These are phyloP conservation scores for Candida stauntonica DNA, from an alignment of 805 yeast species.

Conservation along the genomic window DNA sequence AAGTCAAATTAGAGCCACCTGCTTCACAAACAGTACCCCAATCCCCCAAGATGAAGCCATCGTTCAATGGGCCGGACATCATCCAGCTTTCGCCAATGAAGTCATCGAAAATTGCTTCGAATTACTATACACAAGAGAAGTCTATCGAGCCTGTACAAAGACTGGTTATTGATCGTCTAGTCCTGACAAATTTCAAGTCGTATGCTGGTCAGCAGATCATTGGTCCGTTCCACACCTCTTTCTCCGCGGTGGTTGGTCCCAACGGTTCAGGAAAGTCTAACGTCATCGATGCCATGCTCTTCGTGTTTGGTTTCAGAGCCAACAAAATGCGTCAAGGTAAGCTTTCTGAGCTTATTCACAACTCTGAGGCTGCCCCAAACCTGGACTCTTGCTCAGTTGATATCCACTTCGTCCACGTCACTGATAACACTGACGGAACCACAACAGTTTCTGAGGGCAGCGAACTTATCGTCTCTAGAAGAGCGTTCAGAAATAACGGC, in stretches of 20 bases:
- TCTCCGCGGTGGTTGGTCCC: conserved; percentile 97
- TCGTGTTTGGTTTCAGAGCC: conserved; percentile 96
- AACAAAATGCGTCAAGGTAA: conserved; percentile 95
- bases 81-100: conserved; percentile 39
- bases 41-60: conserved; percentile 33
- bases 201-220: conserved; percentile 91
- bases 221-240: conserved; percentile 92
- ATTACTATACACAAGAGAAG: conserved; percentile 25
- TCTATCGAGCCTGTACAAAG: conserved; percentile 42
- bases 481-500: conserved; percentile 69
- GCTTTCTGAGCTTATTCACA: conserved; percentile 87
- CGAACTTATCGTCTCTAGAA: conserved; percentile 67
- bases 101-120: conserved; percentile 30
- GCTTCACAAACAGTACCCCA: conserved; percentile 15
- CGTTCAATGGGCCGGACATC: conserved; percentile 34
- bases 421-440: conserved; percentile 49
- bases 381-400: conserved; percentile 83
- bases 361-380: conserved; percentile 68
- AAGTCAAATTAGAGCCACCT: conserved; percentile 21
- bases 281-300: conserved; percentile 92
- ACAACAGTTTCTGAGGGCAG: conserved; percentile 46
- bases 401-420: conserved; percentile 75
- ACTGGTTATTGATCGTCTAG: conserved; percentile 69
- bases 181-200: conserved; percentile 84
- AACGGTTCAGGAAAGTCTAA: conserved; percentile 98